These are phyloP conservation scores for Eustoma russellianum DNA, from an alignment of 257 asterid species.

Conservation along the genomic window DNA sequence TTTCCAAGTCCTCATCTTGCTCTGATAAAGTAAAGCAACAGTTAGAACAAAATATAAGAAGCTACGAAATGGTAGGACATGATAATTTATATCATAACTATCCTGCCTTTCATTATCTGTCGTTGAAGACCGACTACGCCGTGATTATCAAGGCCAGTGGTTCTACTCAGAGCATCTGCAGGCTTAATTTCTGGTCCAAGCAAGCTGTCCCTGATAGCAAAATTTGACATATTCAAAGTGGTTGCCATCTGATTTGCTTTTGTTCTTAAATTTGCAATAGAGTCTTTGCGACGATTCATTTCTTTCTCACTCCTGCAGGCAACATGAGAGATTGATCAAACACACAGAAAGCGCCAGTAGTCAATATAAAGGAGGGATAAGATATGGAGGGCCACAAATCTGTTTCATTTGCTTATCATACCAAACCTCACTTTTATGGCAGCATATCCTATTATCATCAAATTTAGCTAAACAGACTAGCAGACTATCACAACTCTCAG, in stretches of 20 bases:
- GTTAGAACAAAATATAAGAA: constrained; percentile 2
- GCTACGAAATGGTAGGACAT: neutral
- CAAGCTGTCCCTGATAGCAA: constrained; percentile 83
- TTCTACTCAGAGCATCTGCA: constrained; percentile 73
- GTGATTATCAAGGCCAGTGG: constrained; percentile 69
- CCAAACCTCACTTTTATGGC: too few relatives aligned
- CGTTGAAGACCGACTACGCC: constrained; percentile 88
- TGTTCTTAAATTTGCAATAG: constrained; percentile 55
- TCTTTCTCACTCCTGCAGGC: constrained; percentile 73
- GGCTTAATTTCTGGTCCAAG: constrained; percentile 92
- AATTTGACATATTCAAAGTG: constrained; percentile 74
- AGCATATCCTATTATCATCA: too few relatives aligned
- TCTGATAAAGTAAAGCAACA: constrained; percentile 33
- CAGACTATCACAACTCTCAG: too few relatives aligned
- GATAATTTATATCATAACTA: too few relatives aligned
- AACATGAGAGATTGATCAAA: constrained; percentile 11
- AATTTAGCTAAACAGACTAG: too few relatives aligned
- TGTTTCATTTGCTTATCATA: too few relatives aligned
- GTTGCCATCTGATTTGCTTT: constrained; percentile 86
- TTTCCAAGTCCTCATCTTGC: constrained; percentile 91
- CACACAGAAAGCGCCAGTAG: neutral
- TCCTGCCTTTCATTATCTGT: constrained; percentile 89
- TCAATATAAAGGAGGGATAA: too few relatives aligned
- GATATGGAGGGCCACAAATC: too few relatives aligned
- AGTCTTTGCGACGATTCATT: constrained; percentile 83